Evolutionary conservation across 306 rosid genomes (phyloP).

Genomic region (Vigna unguiculata): DNA sequence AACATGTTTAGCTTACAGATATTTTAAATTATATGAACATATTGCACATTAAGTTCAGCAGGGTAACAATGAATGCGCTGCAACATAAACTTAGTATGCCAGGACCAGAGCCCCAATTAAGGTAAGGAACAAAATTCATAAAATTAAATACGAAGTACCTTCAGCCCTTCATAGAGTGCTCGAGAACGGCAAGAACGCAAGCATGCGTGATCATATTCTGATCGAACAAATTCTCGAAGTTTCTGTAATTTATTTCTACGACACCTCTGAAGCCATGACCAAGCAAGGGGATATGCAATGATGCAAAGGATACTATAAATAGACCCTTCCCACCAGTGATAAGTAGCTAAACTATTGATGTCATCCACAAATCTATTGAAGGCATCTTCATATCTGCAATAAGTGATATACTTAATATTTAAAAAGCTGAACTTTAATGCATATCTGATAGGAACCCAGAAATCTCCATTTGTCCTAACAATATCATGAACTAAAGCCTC

Average conservation of each 20-base stretch:
- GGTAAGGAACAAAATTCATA: slow-evolving; percentile 31
- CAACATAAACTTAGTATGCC: slow-evolving; percentile 23
- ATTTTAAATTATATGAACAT: neutral
- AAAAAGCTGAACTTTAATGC: slow-evolving; percentile 23
- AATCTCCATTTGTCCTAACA: too few species aligned
- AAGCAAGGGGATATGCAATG: slow-evolving; percentile 86
- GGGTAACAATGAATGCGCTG: neutral
- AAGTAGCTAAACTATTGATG: slow-evolving; percentile 83
- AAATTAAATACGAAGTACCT: slow-evolving; percentile 58
- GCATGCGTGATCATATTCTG: slow-evolving; percentile 98
- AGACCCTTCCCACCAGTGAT: slow-evolving; percentile 99
- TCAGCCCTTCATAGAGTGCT: slow-evolving; percentile 98
- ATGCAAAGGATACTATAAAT: slow-evolving; percentile 80
- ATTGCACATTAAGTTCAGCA: neutral
- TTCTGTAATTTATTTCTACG: slow-evolving; percentile 84
- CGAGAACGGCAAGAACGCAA: slow-evolving; percentile 95
- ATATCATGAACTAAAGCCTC: slow-evolving; percentile 38
- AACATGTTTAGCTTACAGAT: neutral
- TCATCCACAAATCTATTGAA: slow-evolving; percentile 95
- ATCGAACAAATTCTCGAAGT: slow-evolving; percentile 89
- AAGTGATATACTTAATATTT: slow-evolving; percentile 29
- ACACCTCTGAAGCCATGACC: slow-evolving; percentile 97
- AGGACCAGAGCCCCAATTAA: neutral
- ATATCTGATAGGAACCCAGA: too few species aligned
- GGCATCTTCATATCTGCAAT: slow-evolving; percentile 90